These are phyloP conservation scores for Claviceps paspali DNA, from an alignment of 2,329 filamentous ascomycete genomes.

Conservation along the genomic window DNA sequence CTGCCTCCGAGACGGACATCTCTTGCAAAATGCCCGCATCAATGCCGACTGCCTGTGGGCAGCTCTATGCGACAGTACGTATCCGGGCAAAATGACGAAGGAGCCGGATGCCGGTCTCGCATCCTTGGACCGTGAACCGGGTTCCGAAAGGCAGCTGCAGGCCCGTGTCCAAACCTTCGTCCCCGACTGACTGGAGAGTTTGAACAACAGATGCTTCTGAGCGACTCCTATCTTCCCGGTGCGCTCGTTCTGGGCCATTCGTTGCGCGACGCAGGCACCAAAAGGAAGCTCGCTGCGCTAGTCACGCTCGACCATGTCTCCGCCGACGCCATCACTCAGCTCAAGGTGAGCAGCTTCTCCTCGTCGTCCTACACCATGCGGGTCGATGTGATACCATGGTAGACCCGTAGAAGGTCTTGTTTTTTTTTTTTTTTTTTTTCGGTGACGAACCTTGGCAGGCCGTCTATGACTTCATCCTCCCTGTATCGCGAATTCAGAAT, in stretches of 20 bases:
- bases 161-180: not conserved
- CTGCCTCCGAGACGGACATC: not conserved
- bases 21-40: constrained; percentile 2
- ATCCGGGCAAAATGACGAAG: constrained; percentile 13
- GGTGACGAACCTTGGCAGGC: constrained; percentile 31
- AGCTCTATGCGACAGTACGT: constrained; percentile 40
- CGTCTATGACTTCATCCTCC: constrained; percentile 78
- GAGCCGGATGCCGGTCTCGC: not conserved
- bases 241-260: constrained; percentile 90
- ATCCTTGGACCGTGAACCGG: too few relatives aligned
- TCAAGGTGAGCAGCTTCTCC: constrained; percentile 42
- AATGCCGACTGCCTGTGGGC: constrained; percentile 19
- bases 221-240: constrained; percentile 84
- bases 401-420: too few relatives aligned
- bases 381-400: too few relatives aligned
- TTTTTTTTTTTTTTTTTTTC: too few relatives aligned
- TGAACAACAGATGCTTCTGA: constrained; percentile 75
- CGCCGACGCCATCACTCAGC: constrained; percentile 57
- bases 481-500: constrained; percentile 68
- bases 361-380: too few relatives aligned
- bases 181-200: constrained; percentile 1
- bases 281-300: constrained; percentile 71
- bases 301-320: constrained; percentile 71
- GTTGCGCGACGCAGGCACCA: constrained; percentile 75
- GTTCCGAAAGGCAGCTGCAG: too few relatives aligned